These are phyloP conservation scores for Exophiala phaeomuriformis DNA, from an alignment of 2,329 filamentous ascomycete genomes.

Conservation along the genomic window DNA sequence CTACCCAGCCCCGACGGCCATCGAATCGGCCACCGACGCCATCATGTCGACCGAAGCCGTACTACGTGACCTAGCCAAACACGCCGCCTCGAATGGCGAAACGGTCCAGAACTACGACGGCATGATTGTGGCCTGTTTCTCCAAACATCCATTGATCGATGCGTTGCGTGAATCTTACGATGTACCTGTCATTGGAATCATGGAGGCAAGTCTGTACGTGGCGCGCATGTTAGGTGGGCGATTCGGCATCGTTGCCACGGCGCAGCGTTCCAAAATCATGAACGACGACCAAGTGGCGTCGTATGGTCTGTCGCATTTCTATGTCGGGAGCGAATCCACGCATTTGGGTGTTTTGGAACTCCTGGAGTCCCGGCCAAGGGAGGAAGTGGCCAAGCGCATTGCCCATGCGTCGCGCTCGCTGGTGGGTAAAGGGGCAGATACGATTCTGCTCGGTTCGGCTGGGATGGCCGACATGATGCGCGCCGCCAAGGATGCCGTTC, in stretches of 20 bases:
- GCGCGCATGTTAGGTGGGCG: constrained; percentile 44
- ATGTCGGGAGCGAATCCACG: constrained; percentile 39
- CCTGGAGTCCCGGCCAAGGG: constrained; percentile 32
- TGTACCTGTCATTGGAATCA: constrained; percentile 44
- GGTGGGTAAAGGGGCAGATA: constrained; percentile 39
- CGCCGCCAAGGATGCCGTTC: constrained; percentile 43
- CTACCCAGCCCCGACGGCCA: constrained; percentile 43
- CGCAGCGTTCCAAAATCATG: constrained; percentile 35
- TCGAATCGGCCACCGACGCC: constrained; percentile 46
- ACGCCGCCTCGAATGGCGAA: constrained; percentile 34
- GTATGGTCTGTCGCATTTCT: constrained; percentile 40
- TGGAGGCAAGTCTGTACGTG: constrained; percentile 46
- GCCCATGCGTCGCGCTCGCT: constrained; percentile 35
- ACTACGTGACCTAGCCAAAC: constrained; percentile 38
- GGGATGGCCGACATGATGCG: constrained; percentile 44
- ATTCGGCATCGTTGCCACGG: constrained; percentile 42
- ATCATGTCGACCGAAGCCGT: constrained; percentile 46
- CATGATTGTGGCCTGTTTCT: constrained; percentile 46
- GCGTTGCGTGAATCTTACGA: constrained; percentile 43
- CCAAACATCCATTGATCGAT: constrained; percentile 41
- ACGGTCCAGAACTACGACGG: constrained; percentile 38
- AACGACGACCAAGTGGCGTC: constrained; percentile 36
- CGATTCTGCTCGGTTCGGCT: constrained; percentile 42
- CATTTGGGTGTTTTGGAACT: constrained; percentile 42
- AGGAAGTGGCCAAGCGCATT: constrained; percentile 37